Evolutionary conservation across 257 asterid species (phyloP), one percentile per base, ranked within the genome.

Genomic region (Salvia miltiorrhiza): DNA sequence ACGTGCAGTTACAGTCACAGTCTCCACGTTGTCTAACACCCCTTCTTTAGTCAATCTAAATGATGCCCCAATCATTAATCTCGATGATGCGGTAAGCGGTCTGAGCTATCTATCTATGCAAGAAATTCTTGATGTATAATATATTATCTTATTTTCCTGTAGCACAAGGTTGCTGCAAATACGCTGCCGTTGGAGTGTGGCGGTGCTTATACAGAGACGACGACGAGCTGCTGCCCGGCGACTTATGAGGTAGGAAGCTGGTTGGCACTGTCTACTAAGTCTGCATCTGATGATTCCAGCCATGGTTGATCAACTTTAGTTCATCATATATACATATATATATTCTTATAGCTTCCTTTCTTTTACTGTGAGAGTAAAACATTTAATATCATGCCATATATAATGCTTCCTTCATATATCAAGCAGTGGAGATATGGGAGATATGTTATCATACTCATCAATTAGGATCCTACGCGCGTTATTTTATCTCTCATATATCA

Each of bases 41-140:
- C n/a, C n/a, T n/a, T n/a, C n/a, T n/a, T n/a, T n/a, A n/a, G n/a
- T 90, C 73, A 80, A 88, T 80, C 84, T 84, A 3, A 88, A 84
- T 74, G 86, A 77, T 66, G 63, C 43, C 65, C 91, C 91, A 50
- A n/a, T n/a, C n/a, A n/a, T n/a, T n/a, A n/a, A n/a, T n/a, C n/a
- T n/a, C n/a, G n/a, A n/a, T n/a, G n/a, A n/a, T n/a, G 65, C 40
- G 75, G 67, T 62, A 62, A 10, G 37, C 37, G 4, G 37, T 32
- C 37, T 1, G 2, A 5, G 2, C 7, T 5, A 32, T 32, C 7
- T 32, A 32, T 3, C 37, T 32, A 5, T 50, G 58, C 58, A 52
- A 33, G 30, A 35, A 8, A 57, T 17, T 33, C 28, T 28, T 55
- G 9, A 14, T 14, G 14, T 26, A n/a, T 4, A 1, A 11, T 5